A percentile compares a stretch with the other conserved stretches of the same genome.
These are phyloP conservation scores for Camelina neglecta DNA, from an alignment of 345 rosid genomes.

Conservation along the genomic window DNA sequence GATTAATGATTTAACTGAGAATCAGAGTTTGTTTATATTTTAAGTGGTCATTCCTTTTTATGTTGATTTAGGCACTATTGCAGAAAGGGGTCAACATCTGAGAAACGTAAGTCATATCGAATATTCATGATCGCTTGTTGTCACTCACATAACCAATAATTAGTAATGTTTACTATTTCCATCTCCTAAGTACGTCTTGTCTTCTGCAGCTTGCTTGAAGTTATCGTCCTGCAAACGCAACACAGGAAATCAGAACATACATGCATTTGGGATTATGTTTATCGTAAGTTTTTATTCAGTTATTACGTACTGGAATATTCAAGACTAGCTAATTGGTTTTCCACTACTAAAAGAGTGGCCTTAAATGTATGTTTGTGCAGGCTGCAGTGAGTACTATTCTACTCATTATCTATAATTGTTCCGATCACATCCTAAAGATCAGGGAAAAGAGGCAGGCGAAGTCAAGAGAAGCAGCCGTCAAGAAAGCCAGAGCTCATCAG, in stretches of 20 bases:
- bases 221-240: constrained; percentile 72
- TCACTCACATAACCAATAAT: constrained; percentile 1
- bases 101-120: constrained; percentile 57
- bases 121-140: neutral
- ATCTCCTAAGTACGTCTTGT: constrained; percentile 25
- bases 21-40: neutral
- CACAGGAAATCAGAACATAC: constrained; percentile 73
- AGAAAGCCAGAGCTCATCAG: constrained; percentile 74
- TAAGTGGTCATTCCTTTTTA: neutral
- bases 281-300: constrained; percentile 56
- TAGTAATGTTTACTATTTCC: constrained; percentile 8
- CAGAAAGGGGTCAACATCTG: constrained; percentile 78
- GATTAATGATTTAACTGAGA: constrained; percentile 3
- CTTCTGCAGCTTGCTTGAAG: constrained; percentile 81
- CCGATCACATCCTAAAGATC: constrained; percentile 75
- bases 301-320: constrained; percentile 1
- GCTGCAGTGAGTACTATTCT: constrained; percentile 70
- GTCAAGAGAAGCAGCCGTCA: constrained; percentile 88
- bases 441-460: constrained; percentile 80
- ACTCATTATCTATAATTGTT: constrained; percentile 83
- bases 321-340: neutral
- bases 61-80: constrained; percentile 74
- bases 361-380: constrained; percentile 52
- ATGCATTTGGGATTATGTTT: constrained; percentile 79
- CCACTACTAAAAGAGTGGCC: neutral